Evolutionary conservation across 2,329 filamentous ascomycete genomes (phyloP), one percentile per base, ranked within the genome.

Genomic region (Xylaria sp.): DNA sequence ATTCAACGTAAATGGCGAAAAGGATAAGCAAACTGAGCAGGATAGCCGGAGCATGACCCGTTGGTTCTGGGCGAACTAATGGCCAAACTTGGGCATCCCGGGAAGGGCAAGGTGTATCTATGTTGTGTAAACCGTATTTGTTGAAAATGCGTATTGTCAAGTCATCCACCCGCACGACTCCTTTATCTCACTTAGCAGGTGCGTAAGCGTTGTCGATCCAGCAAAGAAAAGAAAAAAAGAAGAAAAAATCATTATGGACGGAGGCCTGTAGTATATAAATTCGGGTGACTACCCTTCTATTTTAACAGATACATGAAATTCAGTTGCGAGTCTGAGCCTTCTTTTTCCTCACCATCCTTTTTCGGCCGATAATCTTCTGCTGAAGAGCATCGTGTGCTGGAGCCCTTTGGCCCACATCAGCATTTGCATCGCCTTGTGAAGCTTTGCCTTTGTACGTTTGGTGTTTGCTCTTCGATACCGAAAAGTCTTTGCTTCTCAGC

Each of bases 301-400:
- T 34, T 13, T 34, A 13, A 34, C 29, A 13, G 5, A 13, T 13
- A n/a, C 18, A 16, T 29, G 21, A 26, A 34, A 13, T 21, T 59
- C 67, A 70, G 26, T 67, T 69, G 44, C 76, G 72, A 9, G 66
- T 60, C 16, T 70, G 63, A 5, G 75, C 74, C 76, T 85, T 85
- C 74, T 87, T 89, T 72, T 88, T 88, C 54, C 91, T 84, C 78
- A 88, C 83, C 76, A 89, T 84, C 59, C 91, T 82, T 78, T 96
- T 97, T 72, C 90, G 87, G 44, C 86, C 87, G 71, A 96, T 95
- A 67, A 97, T 90, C 67, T 86, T 87, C 66, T 91, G 90, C 66
- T 82, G 74, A 66, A 83, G 71, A 2, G 70, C 70, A 45, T 76
- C 64, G 57, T 74, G 73, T 2, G 65, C 60, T n/a, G 56, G 52